Evolutionary conservation across 495 filamentous ascomycete genomes (phyloP).

Genomic region (Aspergillus homomorphus): DNA sequence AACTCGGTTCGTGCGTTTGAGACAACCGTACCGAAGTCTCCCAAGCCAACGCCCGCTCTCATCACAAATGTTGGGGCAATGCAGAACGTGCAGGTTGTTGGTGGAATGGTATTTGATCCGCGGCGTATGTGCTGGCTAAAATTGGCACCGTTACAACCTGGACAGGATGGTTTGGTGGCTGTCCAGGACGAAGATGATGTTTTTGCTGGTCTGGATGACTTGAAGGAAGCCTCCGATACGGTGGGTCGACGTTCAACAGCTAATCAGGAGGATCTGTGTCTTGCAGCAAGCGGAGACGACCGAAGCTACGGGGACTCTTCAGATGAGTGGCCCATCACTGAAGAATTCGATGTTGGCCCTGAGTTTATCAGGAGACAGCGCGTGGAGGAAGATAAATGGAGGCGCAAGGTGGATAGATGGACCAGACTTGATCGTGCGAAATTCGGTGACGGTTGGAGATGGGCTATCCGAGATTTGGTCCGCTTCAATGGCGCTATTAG

Average conservation of each 20-base stretch:
- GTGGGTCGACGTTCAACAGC: slow-evolving; percentile 27
- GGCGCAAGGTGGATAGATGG: slow-evolving; percentile 80
- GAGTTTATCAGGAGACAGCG: slow-evolving; percentile 85
- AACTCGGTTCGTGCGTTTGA: slow-evolving; percentile 77
- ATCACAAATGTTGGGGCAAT: slow-evolving; percentile 79
- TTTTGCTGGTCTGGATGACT: slow-evolving; percentile 72
- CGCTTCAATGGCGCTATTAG: slow-evolving; percentile 24
- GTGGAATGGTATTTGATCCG: slow-evolving; percentile 97
- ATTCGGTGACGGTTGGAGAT: slow-evolving; percentile 48
- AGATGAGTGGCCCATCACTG: slow-evolving; percentile 81
- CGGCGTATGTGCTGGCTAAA: slow-evolving; percentile 95
- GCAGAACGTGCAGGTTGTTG: slow-evolving; percentile 82
- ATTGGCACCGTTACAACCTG: slow-evolving; percentile 46
- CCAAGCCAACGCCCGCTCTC: slow-evolving; percentile 79
- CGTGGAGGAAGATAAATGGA: slow-evolving; percentile 90
- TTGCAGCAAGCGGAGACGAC: slow-evolving; percentile 47
- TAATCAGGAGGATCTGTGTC: slow-evolving; percentile 31
- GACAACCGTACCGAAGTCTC: slow-evolving; percentile 42
- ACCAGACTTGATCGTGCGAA: slow-evolving; percentile 44
- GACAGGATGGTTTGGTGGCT: slow-evolving; percentile 24
- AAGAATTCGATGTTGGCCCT: slow-evolving; percentile 96
- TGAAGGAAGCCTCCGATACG: slow-evolving; percentile 57
- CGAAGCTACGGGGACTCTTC: slow-evolving; percentile 48
- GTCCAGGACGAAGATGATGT: slow-evolving; percentile 64
- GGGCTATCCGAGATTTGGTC: slow-evolving; percentile 53